phyloP scores from a whole-genome alignment of 305 asterid species.

The Plantago coronopus region DNA sequence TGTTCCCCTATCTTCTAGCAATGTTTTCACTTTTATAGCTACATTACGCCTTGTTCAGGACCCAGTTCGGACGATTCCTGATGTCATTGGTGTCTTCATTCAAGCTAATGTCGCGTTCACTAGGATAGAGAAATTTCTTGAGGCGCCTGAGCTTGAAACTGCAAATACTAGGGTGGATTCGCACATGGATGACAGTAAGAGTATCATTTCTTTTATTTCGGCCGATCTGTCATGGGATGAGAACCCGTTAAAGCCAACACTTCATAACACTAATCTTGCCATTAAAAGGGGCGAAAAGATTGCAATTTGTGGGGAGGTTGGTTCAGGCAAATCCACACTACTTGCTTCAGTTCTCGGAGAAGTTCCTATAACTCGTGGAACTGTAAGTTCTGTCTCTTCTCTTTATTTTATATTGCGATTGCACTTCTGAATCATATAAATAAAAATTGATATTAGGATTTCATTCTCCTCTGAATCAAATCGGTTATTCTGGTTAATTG shows the following conservation, averaged over 20 bases:
- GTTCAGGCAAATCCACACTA: slow-evolving; percentile 95
- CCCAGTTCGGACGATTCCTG: slow-evolving; percentile 83
- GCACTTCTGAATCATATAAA: too few species aligned
- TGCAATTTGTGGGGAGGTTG: slow-evolving; percentile 97
- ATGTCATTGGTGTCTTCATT: slow-evolving; percentile 76
- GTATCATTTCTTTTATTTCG: slow-evolving; percentile 40
- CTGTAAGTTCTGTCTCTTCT: slow-evolving; percentile 44
- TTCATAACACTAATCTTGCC: slow-evolving; percentile 47
- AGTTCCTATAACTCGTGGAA: slow-evolving; percentile 73
- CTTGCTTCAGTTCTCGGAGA: slow-evolving; percentile 85
- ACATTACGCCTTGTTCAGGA: slow-evolving; percentile 88
- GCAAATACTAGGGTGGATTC: slow-evolving; percentile 38
- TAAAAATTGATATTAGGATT: neutral
- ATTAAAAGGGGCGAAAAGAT: slow-evolving; percentile 64
- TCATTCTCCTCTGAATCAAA: neutral
- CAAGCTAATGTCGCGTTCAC: slow-evolving; percentile 80
- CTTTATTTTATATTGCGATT: neutral
- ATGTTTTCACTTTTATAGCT: slow-evolving; percentile 87
- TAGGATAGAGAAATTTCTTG: slow-evolving; percentile 69
- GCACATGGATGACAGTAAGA: slow-evolving; percentile 19
- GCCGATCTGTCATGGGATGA: slow-evolving; percentile 79
- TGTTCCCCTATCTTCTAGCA: slow-evolving; percentile 65
- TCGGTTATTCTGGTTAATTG: neutral
- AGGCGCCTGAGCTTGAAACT: slow-evolving; percentile 68
- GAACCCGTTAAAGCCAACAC: slow-evolving; percentile 49